Evolutionary conservation across 345 rosid species (phyloP).

Genomic region (Camelina laxa): DNA sequence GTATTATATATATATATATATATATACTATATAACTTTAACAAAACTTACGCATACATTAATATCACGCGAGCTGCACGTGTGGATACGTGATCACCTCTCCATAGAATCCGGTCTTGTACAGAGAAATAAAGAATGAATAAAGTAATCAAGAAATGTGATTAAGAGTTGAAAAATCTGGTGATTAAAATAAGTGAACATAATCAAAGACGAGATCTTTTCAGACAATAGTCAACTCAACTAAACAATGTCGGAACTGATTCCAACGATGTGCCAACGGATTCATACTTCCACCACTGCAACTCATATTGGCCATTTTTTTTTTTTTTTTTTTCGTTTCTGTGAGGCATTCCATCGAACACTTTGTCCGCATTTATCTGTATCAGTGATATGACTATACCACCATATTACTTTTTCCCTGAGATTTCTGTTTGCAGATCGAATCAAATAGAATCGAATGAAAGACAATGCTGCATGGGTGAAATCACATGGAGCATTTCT

Average conservation of each 20-base stretch:
- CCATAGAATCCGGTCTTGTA: conserved; percentile 30
- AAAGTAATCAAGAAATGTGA: conserved; percentile 2
- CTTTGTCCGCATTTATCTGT: neutral
- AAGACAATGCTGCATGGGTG: neutral
- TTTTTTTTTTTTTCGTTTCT: neutral
- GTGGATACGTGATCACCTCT: conserved; percentile 26
- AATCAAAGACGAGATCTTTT: conserved; percentile 25
- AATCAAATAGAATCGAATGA: neutral
- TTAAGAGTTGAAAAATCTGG: conserved; percentile 13
- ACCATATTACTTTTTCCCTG: neutral
- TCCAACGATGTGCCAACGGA: conserved; percentile 1
- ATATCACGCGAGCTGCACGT: conserved; percentile 23
- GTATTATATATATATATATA: neutral
- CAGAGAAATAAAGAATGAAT: conserved; percentile 5
- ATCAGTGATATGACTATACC: neutral
- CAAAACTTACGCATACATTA: conserved; percentile 18
- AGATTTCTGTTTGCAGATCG: neutral
- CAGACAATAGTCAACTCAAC: conserved; percentile 1
- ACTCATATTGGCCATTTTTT: neutral
- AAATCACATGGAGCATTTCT: conserved; percentile 3
- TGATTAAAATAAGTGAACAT: conserved; percentile 9
- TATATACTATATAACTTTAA: neutral
- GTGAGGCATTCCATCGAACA: conserved; percentile 35
- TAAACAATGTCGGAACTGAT: neutral
- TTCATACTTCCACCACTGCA: conserved; percentile 8